A percentile compares a stretch with the other conserved stretches of the same genome.
phyloP scores from a whole-genome alignment of 441 rosid genomes.

The Populus hybrid region DNA sequence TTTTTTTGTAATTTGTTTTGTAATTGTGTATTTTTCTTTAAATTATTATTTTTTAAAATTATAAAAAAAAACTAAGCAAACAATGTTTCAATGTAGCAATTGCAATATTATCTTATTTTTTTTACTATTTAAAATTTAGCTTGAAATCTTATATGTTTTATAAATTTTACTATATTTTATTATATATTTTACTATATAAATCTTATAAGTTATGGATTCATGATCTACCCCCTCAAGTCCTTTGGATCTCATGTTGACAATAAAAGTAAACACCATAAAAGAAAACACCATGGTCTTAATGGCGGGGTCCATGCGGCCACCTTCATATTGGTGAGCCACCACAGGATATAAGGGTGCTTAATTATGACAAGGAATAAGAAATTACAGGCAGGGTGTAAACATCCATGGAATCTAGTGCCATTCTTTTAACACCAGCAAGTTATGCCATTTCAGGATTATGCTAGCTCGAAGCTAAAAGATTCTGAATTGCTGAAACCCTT shows the following conservation, averaged over 20 bases:
- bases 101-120: too few species aligned
- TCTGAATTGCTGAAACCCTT: not conserved
- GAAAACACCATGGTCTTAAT: not conserved
- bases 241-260: not conserved
- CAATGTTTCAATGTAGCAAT: too few species aligned
- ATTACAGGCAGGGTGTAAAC: not conserved
- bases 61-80: too few species aligned
- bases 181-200: too few species aligned
- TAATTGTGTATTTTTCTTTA: too few species aligned
- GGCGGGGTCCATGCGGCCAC: not conserved
- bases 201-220: too few species aligned
- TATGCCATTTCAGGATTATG: not conserved
- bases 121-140: too few species aligned
- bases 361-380: not conserved
- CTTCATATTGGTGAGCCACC: not conserved
- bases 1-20: too few species aligned
- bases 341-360: not conserved
- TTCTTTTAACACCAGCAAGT: not conserved
- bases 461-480: not conserved
- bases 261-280: not conserved
- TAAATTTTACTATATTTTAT: too few species aligned
- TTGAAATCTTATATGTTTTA: too few species aligned
- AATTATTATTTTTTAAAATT: too few species aligned
- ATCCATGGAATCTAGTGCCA: conserved; percentile 18
- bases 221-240: not conserved